Evolutionary conservation across 345 rosid genomes (phyloP), one percentile per base, ranked within the genome.

Genomic region (Durio zibethinus): DNA sequence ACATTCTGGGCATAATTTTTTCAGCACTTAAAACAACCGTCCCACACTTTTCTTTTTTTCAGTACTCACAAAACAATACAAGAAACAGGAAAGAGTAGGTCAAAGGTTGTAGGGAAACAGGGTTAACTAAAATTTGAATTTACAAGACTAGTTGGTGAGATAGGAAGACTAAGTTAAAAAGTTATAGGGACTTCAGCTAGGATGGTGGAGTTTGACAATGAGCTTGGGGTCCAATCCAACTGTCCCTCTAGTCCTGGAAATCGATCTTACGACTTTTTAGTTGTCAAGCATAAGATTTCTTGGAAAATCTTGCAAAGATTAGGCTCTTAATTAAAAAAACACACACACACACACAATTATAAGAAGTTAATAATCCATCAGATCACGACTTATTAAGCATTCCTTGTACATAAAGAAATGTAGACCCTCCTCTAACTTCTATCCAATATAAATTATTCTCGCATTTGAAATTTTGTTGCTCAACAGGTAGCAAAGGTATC

Each of bases 161-260:
- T 35, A 64, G 23, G 25, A 15, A 64, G 69, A 35, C 68, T 33
- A 63, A 15, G 10, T 53, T 53, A 36, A 27, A 25, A 20, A 11
- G 18, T 18, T 2, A 35, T 27, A 64, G 23, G 20, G 14, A 45
- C 16, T 47, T 45, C 40, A 65, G 7, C 70, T 38, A 18, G 38
- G 20, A 29, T 14, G 65, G 65, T 4, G 38, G 65, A 56, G 36
- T 15, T 61, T 47, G 56, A 68, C 21, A 27, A 15, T 68, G 56
- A 68, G 35, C 54, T 43, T 68, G 33, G 72, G 72, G 72, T 42
- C 53, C 72, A 43, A 68, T 68, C 56, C 73, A 68, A 68, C 56
- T 25, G 73, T 64, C 15, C 14, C 36, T 27, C 2, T 12, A 64
- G 2, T 42, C 72, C n/a, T 68, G 0, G 25, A 29, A 29, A 14